Percentiles rank a stretch among this genome's conserved stretches.
These are phyloP conservation scores for Claviceps sp. DNA, from an alignment of 2,329 filamentous ascomycete genomes.

Conservation along the genomic window DNA sequence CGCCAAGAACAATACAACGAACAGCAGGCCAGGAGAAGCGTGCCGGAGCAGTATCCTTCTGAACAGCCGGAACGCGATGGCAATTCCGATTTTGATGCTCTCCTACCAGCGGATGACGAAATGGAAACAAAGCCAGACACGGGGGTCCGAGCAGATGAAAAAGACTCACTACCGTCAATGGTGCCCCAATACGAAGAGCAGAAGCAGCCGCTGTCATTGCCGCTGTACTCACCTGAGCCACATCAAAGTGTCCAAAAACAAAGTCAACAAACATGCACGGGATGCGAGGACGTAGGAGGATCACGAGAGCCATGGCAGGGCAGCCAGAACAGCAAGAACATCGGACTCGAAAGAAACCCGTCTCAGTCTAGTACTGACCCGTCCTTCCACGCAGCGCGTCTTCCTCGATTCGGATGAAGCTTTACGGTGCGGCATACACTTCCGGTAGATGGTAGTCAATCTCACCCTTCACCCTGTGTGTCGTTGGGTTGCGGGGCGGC, in stretches of 20 bases:
- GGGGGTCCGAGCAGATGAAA: conserved; percentile 20
- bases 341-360: neutral
- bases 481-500: no score
- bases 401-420: conserved; percentile 38
- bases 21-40: conserved; percentile 37
- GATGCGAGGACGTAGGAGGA: neutral
- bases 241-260: neutral
- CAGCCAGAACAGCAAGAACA: neutral
- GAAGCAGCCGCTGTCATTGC: neutral
- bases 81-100: neutral
- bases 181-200: conserved; percentile 6
- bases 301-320: neutral
- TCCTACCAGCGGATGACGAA: conserved; percentile 2
- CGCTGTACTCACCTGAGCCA: neutral
- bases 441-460: neutral
- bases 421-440: no score
- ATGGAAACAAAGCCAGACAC: conserved; percentile 12
- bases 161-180: neutral
- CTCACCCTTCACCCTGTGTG: neutral
- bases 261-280: neutral
- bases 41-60: conserved; percentile 36
- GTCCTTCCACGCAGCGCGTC: conserved; percentile 43
- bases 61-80: conserved; percentile 30
- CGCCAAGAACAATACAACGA: conserved; percentile 36
- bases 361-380: neutral